Conservation (phyloP, 1,139 yeast species). For the Suhomyces anneliseae region DNA sequence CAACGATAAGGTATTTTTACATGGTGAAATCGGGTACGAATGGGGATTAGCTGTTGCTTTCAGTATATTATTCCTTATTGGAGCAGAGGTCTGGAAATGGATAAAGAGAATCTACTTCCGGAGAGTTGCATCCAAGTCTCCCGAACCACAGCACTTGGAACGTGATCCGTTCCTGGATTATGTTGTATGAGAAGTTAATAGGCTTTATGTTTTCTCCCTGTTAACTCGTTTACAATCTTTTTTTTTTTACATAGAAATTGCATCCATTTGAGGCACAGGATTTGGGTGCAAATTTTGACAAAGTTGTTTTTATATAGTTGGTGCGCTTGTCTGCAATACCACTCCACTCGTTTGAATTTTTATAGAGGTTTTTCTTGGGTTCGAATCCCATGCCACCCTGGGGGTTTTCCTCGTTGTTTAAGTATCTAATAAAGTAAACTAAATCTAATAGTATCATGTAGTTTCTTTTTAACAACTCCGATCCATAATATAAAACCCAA, state of each 20-base stretch:
- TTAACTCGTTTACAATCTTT: no score
- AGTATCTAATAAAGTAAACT: background rate
- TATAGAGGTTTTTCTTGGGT: slow-evolving; percentile 14
- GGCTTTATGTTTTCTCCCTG: no score
- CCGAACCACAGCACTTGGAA: slow-evolving; percentile 34
- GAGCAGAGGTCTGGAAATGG: slow-evolving; percentile 70
- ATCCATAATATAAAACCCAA: no score
- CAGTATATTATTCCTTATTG: slow-evolving; percentile 55
- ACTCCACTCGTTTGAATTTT: background rate
- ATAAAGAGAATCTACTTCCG: slow-evolving; percentile 59
- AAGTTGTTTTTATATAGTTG: background rate
- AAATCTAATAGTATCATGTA: no score
- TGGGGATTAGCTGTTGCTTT: slow-evolving; percentile 81
- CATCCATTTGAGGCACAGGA: background rate
- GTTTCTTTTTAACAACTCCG: no score
- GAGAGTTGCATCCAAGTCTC: slow-evolving; percentile 37
- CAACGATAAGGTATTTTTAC: slow-evolving; percentile 74
- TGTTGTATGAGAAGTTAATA: slow-evolving; percentile 24
- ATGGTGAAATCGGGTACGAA: slow-evolving; percentile 72
- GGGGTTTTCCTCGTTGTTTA: slow-evolving; percentile 8
- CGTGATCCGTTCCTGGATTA: slow-evolving; percentile 65
- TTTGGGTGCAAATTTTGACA: background rate
- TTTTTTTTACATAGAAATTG: background rate
- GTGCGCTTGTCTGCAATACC: background rate
- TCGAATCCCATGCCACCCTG: slow-evolving; percentile 11